Percentiles rank a stretch among this genome's conserved stretches.
Conservation (phyloP, 768 basidiomycete genomes). For the Trametes elegans region DNA sequence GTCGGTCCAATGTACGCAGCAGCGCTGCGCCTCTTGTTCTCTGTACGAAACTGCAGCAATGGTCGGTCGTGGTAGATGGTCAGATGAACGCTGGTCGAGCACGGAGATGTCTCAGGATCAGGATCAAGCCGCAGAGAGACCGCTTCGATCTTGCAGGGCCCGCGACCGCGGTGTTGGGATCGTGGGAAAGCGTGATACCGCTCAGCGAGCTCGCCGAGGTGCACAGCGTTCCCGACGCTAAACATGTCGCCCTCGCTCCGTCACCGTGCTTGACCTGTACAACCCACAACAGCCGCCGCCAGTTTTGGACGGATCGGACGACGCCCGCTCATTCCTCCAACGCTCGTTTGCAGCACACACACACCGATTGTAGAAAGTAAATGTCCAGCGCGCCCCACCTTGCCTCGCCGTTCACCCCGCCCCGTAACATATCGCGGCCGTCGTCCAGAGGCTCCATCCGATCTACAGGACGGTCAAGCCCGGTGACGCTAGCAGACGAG, state of each 20-base stretch:
- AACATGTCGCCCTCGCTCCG: conserved; percentile 13
- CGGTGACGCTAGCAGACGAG: conserved; percentile 54
- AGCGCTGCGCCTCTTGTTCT: no score
- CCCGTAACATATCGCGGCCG: conserved; percentile 43
- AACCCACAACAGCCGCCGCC: not conserved
- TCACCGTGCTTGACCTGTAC: conserved; percentile 8
- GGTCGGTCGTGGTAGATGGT: not conserved
- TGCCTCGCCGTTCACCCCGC: conserved; percentile 31
- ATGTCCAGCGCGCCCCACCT: conserved; percentile 23
- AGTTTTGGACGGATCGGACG: not conserved
- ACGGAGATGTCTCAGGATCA: not conserved
- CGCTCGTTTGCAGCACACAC: not conserved
- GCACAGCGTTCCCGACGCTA: conserved; percentile 15
- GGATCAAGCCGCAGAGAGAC: not conserved
- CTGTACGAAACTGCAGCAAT: no score
- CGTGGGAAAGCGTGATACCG: conserved; percentile 17
- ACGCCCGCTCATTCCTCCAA: not conserved
- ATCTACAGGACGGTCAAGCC: conserved; percentile 50
- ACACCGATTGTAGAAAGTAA: conserved; percentile 1
- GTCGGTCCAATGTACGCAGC: no score
- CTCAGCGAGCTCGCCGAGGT: conserved; percentile 6
- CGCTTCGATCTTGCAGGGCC: not conserved
- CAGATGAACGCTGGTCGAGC: not conserved
- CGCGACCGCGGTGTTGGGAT: conserved; percentile 5
- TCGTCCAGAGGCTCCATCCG: conserved; percentile 49